Evolutionary conservation across 2,329 filamentous ascomycete species (phyloP), one percentile per base, ranked within the genome.

Genomic region (Clonostachys sp.): DNA sequence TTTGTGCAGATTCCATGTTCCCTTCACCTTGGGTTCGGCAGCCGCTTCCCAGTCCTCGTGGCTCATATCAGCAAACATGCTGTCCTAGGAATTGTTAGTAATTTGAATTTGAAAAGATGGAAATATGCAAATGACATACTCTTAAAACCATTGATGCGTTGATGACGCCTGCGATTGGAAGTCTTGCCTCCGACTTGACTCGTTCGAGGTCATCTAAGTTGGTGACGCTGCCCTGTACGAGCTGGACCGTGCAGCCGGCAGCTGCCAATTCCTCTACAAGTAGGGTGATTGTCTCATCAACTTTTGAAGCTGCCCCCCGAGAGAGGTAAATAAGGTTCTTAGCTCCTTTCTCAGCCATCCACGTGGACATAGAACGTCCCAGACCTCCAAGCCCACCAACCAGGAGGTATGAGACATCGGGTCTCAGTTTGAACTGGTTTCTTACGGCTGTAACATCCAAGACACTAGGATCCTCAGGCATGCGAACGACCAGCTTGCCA

Each of bases 271-370:
- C 24, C 8, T 30, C 24, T 30, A 30, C 24, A 30, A 30, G 24
- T 9, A 30, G 10, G 9, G 24, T 30, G 24, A 30, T 30, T 4
- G 24, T 30, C 24, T 30, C 24, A 30, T 30, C 24, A 30, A 9
- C 24, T n/a, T 41, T 34, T 42, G 54, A 74, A 43, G 54, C 74
- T 44, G 24, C 24, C 24, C 65, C 72, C 20, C 74, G 67, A 4
- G 75, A 79, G 14, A 79, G 61, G 7, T 78, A 64, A 1, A 75
- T 67, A 16, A 80, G 57, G 49, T 72, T 66, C 9, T 65, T 63
- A 5, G 75, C 77, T 2, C 76, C 77, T n/a, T 69, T 68, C 40
- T 62, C 61, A 6, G 72, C 64, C 72, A 80, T 75, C 67, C 73
- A 73, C 8, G 65, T 65, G 12, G 72, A 61, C 58, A 80, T 70